Base-by-base conservation (phyloP, 2,329 filamentous ascomycete species). In the Pestalotiopsis sp. region DNA sequence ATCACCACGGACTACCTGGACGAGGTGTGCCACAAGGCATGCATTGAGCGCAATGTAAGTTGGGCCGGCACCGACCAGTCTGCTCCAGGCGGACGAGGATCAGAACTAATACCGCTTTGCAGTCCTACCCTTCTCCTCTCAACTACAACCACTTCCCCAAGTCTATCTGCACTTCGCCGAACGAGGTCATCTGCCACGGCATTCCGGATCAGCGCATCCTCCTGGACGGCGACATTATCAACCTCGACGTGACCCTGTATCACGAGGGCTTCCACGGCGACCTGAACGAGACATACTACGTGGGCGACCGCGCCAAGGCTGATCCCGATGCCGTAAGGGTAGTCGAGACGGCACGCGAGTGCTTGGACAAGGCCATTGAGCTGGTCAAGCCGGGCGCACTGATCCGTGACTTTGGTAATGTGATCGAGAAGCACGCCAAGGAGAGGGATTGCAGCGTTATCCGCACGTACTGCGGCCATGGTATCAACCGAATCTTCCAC, bases 71-170 rank as follows among this genome's bases (percentile, higher is more conserved):
- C n/a, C 11, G 27, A 9, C 31, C 12, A 64, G 23, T 12, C 4
- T n/a, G 36, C 23, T 25, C 20, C 7, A 12, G 27, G 23, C n/a
- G 25, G 20, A n/a, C 23, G 27, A 64, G 27, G 25, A 14, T 14
- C 20, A 52, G 36, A 59, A 59, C 25, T 59, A 13, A 36, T 41
- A 36, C 27, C 7, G 11, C 17, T 31, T n/a, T 52, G n/a, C 71
- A 98, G 95, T 93, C 94, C 11, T 98, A 98, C 79, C 95, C 95
- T 0, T 98, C 95, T 0, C 94, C 95, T 1, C 85, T 98, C 41
- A 98, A 98, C 84, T 98, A 98, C 83, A 93, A 93, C 84, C 87
- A 95, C 81, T 99, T 98, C 83, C 96, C 96, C 73, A 99, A 99
- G 84, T 99, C 96, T 0, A 93, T 98, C 71, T 99, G 96, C 83